Base-by-base conservation (phyloP, 169 alveolate species). In the Miamiensis avidus region DNA sequence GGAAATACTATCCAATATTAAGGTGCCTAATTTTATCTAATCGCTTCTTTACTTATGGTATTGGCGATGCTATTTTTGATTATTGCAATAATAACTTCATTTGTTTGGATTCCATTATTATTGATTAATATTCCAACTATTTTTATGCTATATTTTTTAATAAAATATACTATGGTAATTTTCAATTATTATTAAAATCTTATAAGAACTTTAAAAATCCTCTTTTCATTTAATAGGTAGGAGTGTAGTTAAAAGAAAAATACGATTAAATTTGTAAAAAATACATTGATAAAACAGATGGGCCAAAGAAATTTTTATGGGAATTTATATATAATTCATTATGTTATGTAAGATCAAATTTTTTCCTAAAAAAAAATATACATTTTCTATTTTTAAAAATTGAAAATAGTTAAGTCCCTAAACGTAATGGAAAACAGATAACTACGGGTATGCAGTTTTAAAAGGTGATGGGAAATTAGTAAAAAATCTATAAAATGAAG, bases 381-480 rank as follows among this genome's bases (percentile, higher is more conserved):
- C 20, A 49, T 11, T 11, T 49, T 26, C 28, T 73, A 30, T 69
- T 81, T 65, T 88, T 88, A 25, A 65, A 65, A 69, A 34, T 29
- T 34, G 81, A 87, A 75, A 0, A 75, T 29, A 34, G 31, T 31
- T 76, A 25, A 28, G 32, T 33, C 69, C 79, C 29, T 32, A 74
- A 82, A 65, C 75, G 27, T 74, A 75, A 89, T 83, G 91, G 88
- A 91, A 83, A 65, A 75, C 91, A 20, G 79, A 90, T 89, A 94
- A 94, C 74, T 94, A 93, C 75, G 97, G 97, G 28, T 94, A 90
- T 85, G 94, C 97, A 25, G 69, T 86, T 6, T 34, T 89, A 11
- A 89, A 88, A 31, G 88, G 89, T n/a, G 85, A 89, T 31, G 97
- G 97, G 0, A 73, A 85, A 11, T 79, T 90, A 28, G 49, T 93